phyloP scores from a whole-genome alignment of 306 rosid species.

The Rosa persica region DNA sequence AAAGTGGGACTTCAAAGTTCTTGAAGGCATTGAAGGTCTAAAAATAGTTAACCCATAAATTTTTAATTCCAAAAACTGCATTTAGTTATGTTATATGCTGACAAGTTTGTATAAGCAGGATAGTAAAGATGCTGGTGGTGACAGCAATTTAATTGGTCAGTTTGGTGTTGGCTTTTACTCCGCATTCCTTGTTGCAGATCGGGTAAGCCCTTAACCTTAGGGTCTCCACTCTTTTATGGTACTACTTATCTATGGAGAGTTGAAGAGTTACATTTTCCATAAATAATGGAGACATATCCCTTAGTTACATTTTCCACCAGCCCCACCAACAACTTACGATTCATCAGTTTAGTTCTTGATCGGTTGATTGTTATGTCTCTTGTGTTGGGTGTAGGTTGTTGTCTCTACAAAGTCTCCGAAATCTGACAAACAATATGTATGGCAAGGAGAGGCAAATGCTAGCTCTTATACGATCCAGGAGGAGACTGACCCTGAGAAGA shows the following conservation, averaged over 20 bases:
- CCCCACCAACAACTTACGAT: background rate
- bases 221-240: background rate
- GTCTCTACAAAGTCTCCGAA: constrained; percentile 91
- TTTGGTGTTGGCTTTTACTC: constrained; percentile 97
- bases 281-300: background rate
- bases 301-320: background rate
- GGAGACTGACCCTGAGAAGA: constrained; percentile 84
- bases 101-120: constrained; percentile 53
- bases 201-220: constrained; percentile 45
- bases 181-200: constrained; percentile 82
- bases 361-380: constrained; percentile 14
- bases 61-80: background rate
- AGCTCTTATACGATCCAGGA: constrained; percentile 88
- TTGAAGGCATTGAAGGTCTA: constrained; percentile 84
- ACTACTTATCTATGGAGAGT: background rate
- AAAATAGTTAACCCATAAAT: constrained; percentile 10
- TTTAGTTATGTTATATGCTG: constrained; percentile 18
- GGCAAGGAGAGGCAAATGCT: constrained; percentile 98
- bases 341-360: background rate
- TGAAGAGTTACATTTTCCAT: background rate
- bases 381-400: constrained; percentile 58
- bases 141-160: constrained; percentile 88
- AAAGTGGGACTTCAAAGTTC: constrained; percentile 97
- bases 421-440: constrained; percentile 84
- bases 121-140: constrained; percentile 81